Conservation (phyloP, 495 filamentous ascomycete species). For the Glutinoglossum americanum region DNA sequence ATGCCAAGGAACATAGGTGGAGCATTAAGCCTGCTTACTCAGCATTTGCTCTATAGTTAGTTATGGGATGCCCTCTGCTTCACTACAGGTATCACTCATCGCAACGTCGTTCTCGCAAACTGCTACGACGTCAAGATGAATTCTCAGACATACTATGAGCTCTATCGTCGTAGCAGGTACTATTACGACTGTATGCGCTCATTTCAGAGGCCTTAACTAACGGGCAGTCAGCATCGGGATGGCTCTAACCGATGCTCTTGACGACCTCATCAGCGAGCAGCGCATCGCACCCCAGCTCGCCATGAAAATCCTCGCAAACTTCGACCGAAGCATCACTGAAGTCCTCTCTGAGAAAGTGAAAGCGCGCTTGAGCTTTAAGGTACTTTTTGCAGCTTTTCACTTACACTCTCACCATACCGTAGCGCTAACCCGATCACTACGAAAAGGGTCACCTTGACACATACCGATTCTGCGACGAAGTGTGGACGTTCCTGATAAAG, state of each 20-base stretch:
- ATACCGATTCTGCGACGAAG: conserved; percentile 99
- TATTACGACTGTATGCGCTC: conserved; percentile 6
- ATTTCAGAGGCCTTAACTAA: conserved; percentile 6
- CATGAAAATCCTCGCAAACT: conserved; percentile 89
- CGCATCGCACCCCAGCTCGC: conserved; percentile 94
- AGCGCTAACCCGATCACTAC: background rate
- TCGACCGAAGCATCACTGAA: conserved; percentile 75
- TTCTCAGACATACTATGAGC: conserved; percentile 58
- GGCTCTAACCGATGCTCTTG: conserved; percentile 84
- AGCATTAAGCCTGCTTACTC: background rate
- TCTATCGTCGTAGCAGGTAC: conserved; percentile 95
- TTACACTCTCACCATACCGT: too few relatives aligned
- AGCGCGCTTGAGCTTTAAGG: conserved; percentile 86
- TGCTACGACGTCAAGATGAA: conserved; percentile 4
- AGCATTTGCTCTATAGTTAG: too few relatives aligned
- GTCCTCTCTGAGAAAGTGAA: conserved; percentile 77
- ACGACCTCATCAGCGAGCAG: conserved; percentile 79
- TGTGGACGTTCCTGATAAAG: conserved; percentile 99
- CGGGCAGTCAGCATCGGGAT: conserved; percentile 54
- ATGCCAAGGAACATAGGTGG: background rate
- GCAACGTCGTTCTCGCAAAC: background rate
- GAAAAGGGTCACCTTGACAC: conserved; percentile 85
- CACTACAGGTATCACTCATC: too few relatives aligned
- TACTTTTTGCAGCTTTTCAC: conserved; percentile 20
- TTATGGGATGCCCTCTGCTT: too few relatives aligned